Evolutionary conservation across 768 basidiomycete genomes (phyloP), one percentile per base, ranked within the genome.

Genomic region (Hericium rajendrae): DNA sequence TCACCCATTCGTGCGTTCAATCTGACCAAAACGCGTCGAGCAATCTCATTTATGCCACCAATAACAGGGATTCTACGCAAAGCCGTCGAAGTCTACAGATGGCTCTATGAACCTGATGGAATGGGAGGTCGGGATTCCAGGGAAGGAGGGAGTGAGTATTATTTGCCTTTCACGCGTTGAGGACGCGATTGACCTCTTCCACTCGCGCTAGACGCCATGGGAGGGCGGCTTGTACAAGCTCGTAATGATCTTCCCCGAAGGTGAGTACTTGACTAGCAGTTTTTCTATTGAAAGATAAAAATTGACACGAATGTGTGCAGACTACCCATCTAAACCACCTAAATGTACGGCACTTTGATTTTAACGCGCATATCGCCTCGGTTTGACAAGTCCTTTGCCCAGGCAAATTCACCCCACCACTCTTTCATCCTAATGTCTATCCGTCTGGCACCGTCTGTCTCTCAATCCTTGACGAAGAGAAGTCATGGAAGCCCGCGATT

Each of bases 121-220:
- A 69, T 99, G 97, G 97, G 97, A 98, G 69, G 94, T 97, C 2
- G 97, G 97, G 22, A 98, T 99, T 64, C 97, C 97, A 16, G 97
- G 97, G 28, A 98, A 97, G 73, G 61, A 78, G 51, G 78, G 78
- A 59, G 97, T 97, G 72, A 73, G 90, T 80, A 12, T 37, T 38
- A n/a, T 51, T 52, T 51, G 46, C 41, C 24, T 18, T 26, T 46
- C 20, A 59, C 53, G 46, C 49, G 28, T 55, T 57, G 40, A 32
- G 32, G 1, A 32, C 43, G 16, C 43, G 43, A 46, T 26, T 37
- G 49, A 26, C 28, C 8, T 51, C 20, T 51, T 32, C 24, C 38
- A 24, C 24, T 15, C 20, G 43, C 68, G 32, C 8, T 32, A 99
- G 97, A 97, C 97, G 2, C 74, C 92, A 61, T 99, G 97, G 97